These are phyloP conservation scores for Trichoderma sp. DNA, from an alignment of 2,329 filamentous ascomycete genomes.

Conservation along the genomic window DNA sequence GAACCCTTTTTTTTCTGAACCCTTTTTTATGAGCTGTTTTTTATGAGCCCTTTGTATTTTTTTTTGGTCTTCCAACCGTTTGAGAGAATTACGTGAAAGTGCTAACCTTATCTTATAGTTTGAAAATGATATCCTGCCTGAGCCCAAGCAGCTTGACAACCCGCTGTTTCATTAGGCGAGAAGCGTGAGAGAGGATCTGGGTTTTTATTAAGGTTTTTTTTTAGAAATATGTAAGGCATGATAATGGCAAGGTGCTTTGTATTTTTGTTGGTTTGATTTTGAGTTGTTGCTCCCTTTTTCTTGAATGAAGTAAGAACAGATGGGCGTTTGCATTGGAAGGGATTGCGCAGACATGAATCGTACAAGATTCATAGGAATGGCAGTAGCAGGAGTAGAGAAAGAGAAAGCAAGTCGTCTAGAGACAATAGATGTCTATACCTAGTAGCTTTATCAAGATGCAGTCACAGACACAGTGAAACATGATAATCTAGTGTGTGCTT, in stretches of 20 bases:
- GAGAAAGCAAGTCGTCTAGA: neutral
- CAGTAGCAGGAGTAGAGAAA: neutral
- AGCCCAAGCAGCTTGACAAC: conserved; percentile 33
- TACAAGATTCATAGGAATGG: neutral
- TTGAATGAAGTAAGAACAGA: conserved; percentile 3
- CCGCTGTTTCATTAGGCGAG: conserved; percentile 37
- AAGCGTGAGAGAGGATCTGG: neutral
- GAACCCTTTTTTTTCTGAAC: neutral
- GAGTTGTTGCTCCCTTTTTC: neutral
- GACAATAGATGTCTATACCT: neutral
- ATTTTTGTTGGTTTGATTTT: neutral
- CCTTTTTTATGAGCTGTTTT: too few relatives aligned
- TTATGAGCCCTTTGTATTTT: too few relatives aligned
- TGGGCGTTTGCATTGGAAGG: conserved; percentile 1
- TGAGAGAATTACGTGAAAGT: neutral
- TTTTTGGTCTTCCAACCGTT: neutral
- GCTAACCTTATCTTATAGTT: conserved; percentile 29
- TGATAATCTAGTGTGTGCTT: neutral
- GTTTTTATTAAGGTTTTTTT: neutral
- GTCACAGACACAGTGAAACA: neutral
- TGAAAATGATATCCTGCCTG: conserved; percentile 39
- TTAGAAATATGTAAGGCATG: conserved; percentile 6
- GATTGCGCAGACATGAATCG: neutral
- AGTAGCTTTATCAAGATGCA: neutral
- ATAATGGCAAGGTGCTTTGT: conserved; percentile 1